Evolutionary conservation across 2,329 filamentous ascomycete genomes (phyloP).

Genomic region (Aspergillus carbonarius): DNA sequence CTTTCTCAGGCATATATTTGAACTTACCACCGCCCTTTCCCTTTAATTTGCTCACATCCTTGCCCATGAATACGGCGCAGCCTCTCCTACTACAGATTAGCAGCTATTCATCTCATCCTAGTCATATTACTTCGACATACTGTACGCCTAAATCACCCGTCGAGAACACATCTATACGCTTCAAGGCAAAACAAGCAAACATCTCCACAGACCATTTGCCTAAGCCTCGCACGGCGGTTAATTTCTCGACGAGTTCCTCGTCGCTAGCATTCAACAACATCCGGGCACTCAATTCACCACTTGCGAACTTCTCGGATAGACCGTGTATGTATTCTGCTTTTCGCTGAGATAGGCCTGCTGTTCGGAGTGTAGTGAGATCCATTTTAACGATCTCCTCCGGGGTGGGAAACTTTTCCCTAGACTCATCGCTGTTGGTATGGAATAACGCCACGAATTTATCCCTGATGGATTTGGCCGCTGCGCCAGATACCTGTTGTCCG

Average conservation of each 20-base stretch:
- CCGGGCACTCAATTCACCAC: slow-evolving; percentile 70
- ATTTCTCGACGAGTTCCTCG: slow-evolving; percentile 76
- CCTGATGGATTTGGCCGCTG: slow-evolving; percentile 86
- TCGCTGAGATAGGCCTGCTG: slow-evolving; percentile 84
- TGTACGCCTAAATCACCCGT: slow-evolving; percentile 92
- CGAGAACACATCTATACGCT: slow-evolving; percentile 90
- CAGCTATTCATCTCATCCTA: slow-evolving; percentile 11
- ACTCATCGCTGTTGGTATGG: slow-evolving; percentile 31
- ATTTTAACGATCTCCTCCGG: slow-evolving; percentile 69
- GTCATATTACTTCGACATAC: slow-evolving; percentile 42
- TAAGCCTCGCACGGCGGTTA: slow-evolving; percentile 82
- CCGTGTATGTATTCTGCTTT: slow-evolving; percentile 95
- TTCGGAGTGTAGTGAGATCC: slow-evolving; percentile 68
- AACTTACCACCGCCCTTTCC: slow-evolving; percentile 78
- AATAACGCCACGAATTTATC: slow-evolving; percentile 79
- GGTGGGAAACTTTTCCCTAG: slow-evolving; percentile 62
- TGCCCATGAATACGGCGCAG: slow-evolving; percentile 83
- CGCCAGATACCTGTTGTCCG: slow-evolving; percentile 92
- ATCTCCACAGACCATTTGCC: slow-evolving; percentile 94
- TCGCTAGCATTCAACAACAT: slow-evolving; percentile 78
- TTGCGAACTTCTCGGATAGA: slow-evolving; percentile 75
- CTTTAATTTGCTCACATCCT: slow-evolving; percentile 81
- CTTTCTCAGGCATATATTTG: slow-evolving; percentile 95
- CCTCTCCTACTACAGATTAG: slow-evolving; percentile 57
- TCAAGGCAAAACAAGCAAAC: slow-evolving; percentile 96